A percentile compares a stretch with the other conserved stretches of the same genome.
Conservation (phyloP, 192 early-diverging fungal genomes). For the Coemansia aciculifera region DNA sequence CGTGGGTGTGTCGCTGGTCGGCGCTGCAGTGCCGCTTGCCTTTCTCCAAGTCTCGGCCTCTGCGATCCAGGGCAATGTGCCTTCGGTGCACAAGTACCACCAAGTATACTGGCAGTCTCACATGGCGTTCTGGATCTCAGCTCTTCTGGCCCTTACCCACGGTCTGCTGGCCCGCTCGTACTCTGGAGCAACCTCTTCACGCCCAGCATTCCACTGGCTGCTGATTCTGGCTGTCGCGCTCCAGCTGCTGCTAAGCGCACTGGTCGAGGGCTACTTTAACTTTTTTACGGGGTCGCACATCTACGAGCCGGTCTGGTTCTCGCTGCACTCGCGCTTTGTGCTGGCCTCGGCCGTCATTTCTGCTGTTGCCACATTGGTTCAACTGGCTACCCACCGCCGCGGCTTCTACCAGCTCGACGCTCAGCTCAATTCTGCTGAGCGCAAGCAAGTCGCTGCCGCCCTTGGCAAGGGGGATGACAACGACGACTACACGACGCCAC, state of each 20-base stretch:
- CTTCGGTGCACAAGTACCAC: not conserved
- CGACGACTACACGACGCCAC: conserved; percentile 34
- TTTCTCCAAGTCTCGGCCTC: not conserved
- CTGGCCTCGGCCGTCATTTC: not conserved
- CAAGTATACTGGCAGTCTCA: not conserved
- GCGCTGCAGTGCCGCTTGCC: conserved; percentile 2
- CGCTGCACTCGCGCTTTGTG: conserved; percentile 33
- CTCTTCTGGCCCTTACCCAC: not conserved
- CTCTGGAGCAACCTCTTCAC: not conserved
- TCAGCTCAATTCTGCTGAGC: not conserved
- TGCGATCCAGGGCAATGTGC: not conserved
- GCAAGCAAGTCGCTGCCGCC: not conserved
- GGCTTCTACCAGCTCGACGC: conserved; percentile 34
- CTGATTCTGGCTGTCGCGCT: not conserved
- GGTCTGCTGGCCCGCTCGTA: not conserved
- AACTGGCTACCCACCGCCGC: conserved; percentile 25
- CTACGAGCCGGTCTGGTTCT: conserved; percentile 7
- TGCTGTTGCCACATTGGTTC: conserved; percentile 6
- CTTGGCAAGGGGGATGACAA: not conserved
- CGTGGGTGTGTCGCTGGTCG: conserved; percentile 13
- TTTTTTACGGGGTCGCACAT: conserved; percentile 17
- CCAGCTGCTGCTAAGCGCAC: conserved; percentile 13
- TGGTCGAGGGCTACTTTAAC: conserved; percentile 22
- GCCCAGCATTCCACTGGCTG: not conserved
- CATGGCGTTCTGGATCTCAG: not conserved